A percentile compares a stretch with the other conserved stretches of the same genome.
phyloP scores from a whole-genome alignment of 2,329 filamentous ascomycete genomes.

The Pseudopithomyces chartarum region DNA sequence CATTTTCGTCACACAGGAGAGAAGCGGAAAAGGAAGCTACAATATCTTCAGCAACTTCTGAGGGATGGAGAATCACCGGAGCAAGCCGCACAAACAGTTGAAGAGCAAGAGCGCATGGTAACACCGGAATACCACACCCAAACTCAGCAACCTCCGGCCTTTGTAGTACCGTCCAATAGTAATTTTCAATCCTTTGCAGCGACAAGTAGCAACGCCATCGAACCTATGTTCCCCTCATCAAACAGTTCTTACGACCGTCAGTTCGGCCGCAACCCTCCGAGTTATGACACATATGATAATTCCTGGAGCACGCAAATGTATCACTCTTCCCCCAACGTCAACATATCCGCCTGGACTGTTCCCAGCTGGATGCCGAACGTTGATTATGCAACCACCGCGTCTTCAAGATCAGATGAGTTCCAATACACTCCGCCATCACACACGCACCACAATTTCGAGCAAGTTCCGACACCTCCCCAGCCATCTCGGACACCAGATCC shows the following conservation, averaged over 20 bases:
- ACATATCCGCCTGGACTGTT: slow-evolving; percentile 23
- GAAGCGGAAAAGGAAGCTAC: slow-evolving; percentile 44
- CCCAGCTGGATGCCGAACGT: slow-evolving; percentile 25
- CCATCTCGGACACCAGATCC: slow-evolving; percentile 15
- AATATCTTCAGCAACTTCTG: slow-evolving; percentile 42
- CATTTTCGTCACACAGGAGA: slow-evolving; percentile 27
- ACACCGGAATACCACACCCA: slow-evolving; percentile 20
- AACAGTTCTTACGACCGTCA: slow-evolving; percentile 18
- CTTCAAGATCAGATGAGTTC: slow-evolving; percentile 16
- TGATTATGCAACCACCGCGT: slow-evolving; percentile 11
- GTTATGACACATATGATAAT: slow-evolving; percentile 18
- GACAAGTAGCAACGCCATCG: slow-evolving; percentile 14
- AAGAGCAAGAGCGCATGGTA: slow-evolving; percentile 22
- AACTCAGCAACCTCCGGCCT: slow-evolving; percentile 11
- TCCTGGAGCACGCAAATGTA: slow-evolving; percentile 24
- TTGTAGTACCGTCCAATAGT: slow-evolving; percentile 14
- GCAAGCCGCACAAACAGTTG: slow-evolving; percentile 13
- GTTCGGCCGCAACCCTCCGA: slow-evolving; percentile 12
- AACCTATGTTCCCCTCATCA: slow-evolving; percentile 14
- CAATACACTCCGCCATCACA: slow-evolving; percentile 19
- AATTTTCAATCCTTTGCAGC: slow-evolving; percentile 12
- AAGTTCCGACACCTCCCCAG: slow-evolving; percentile 18
- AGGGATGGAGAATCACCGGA: slow-evolving; percentile 26
- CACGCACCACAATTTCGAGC: slow-evolving; percentile 16
- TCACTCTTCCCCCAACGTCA: slow-evolving; percentile 17